Percentiles rank a stretch among this genome's conserved stretches.
Evolutionary conservation across 179 eudicot species (phyloP).

Genomic region (Drosera spatulata): DNA sequence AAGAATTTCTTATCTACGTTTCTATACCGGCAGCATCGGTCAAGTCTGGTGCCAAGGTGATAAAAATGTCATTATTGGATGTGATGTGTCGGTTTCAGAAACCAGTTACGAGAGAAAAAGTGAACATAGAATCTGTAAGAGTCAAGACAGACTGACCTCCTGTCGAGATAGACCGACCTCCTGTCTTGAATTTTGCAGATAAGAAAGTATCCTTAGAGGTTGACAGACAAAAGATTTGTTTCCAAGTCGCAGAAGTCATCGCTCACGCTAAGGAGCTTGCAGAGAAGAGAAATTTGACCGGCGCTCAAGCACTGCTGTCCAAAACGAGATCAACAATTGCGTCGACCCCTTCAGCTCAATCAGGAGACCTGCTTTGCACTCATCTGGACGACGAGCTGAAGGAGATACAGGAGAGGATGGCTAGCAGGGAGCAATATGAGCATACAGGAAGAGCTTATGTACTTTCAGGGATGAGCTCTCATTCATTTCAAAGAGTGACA

Average conservation of each 20-base stretch:
- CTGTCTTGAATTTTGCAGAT: constrained; percentile 15
- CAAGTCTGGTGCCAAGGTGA: constrained; percentile 2
- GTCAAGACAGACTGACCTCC: constrained; percentile 30
- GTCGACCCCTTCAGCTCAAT: constrained; percentile 30
- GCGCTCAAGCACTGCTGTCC: constrained; percentile 18
- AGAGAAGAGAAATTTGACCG: constrained; percentile 29
- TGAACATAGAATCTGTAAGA: constrained; percentile 12
- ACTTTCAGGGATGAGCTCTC: constrained; percentile 31
- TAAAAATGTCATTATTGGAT: constrained; percentile 24
- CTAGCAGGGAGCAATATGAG: constrained; percentile 18
- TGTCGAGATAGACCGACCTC: constrained; percentile 25
- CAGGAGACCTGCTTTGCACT: constrained; percentile 23
- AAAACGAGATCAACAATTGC: constrained; percentile 13
- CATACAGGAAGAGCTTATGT: constrained; percentile 34
- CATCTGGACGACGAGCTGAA: constrained; percentile 23
- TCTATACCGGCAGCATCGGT: constrained; percentile 19
- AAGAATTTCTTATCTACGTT: constrained; percentile 32
- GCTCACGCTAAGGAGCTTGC: constrained; percentile 34
- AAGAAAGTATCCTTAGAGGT: constrained; percentile 31
- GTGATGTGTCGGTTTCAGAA: constrained; percentile 30
- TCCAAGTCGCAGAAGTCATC: constrained; percentile 34
- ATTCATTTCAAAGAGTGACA: constrained; percentile 35
- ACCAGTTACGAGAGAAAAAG: constrained; percentile 12
- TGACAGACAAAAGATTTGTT: constrained; percentile 41
- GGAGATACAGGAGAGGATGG: constrained; percentile 27